These are phyloP conservation scores for Geranium brycei DNA, from an alignment of 345 rosid species.

Conservation along the genomic window DNA sequence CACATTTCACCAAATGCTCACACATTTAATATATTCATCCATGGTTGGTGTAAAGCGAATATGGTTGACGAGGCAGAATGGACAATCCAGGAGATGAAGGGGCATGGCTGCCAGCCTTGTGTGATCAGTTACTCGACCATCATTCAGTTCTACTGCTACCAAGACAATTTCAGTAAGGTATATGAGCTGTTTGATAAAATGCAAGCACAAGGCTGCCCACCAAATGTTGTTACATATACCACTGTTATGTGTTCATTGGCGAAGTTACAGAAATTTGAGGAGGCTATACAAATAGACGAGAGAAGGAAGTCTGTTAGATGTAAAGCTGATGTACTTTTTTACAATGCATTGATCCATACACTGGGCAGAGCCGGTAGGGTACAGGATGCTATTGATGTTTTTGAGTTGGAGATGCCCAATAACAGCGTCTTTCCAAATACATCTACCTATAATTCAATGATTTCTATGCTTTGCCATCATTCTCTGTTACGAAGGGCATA, in stretches of 20 bases:
- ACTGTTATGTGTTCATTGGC: slow-evolving; percentile 51
- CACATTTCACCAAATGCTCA: slow-evolving; percentile 44
- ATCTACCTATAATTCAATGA: slow-evolving; percentile 68
- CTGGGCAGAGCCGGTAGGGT: slow-evolving; percentile 48
- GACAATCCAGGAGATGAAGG: slow-evolving; percentile 89
- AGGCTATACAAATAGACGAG: slow-evolving; percentile 36
- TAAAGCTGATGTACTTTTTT: slow-evolving; percentile 41
- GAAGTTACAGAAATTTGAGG: slow-evolving; percentile 38
- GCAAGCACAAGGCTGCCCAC: slow-evolving; percentile 45
- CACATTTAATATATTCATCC: slow-evolving; percentile 69
- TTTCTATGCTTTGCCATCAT: slow-evolving; percentile 60
- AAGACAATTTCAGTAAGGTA: slow-evolving; percentile 31
- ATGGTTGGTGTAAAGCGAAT: slow-evolving; percentile 80
- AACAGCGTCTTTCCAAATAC: slow-evolving; percentile 29
- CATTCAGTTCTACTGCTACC: slow-evolving; percentile 42
- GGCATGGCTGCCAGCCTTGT: slow-evolving; percentile 46
- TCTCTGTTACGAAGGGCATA: slow-evolving; percentile 34
- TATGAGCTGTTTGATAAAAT: slow-evolving; percentile 56
- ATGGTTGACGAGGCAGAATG: slow-evolving; percentile 71
- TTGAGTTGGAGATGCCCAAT: slow-evolving; percentile 45
- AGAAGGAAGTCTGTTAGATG: slow-evolving; percentile 45
- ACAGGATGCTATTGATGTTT: slow-evolving; percentile 41
- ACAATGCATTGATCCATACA: slow-evolving; percentile 61
- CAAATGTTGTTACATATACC: slow-evolving; percentile 62
- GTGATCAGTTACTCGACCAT: slow-evolving; percentile 70